phyloP scores from a whole-genome alignment of 2,329 filamentous ascomycete genomes.

The Chaetomiaceae sp. region DNA sequence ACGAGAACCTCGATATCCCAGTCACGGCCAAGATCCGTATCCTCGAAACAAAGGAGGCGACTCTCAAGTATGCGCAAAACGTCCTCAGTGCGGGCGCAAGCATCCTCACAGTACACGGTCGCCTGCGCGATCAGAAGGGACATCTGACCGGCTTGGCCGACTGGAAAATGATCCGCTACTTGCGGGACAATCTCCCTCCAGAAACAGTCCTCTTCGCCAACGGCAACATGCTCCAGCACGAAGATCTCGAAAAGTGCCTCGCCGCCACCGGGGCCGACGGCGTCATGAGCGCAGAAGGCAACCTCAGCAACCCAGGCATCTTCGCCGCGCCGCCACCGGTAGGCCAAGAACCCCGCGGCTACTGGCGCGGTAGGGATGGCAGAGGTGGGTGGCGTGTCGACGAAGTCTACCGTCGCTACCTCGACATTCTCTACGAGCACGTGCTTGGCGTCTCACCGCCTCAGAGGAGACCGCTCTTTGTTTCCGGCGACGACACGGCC shows the following conservation, averaged over 20 bases:
- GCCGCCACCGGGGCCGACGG: constrained; percentile 82
- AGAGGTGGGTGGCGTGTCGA: constrained; percentile 85
- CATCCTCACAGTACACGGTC: constrained; percentile 88
- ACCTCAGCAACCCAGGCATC: constrained; percentile 84
- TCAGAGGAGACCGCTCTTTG: constrained; percentile 64
- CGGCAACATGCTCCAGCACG: constrained; percentile 81
- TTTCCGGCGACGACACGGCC: constrained; percentile 53
- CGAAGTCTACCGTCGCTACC: constrained; percentile 78
- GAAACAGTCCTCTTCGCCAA: constrained; percentile 97
- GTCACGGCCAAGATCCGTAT: constrained; percentile 95
- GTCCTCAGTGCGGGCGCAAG: constrained; percentile 85
- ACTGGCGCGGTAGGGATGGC: constrained; percentile 77
- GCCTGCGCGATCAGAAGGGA: constrained; percentile 87
- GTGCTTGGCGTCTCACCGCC: constrained; percentile 66
- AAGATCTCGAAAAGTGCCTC: constrained; percentile 73
- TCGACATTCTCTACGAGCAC: constrained; percentile 83
- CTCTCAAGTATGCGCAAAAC: constrained; percentile 82
- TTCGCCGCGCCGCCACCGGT: constrained; percentile 65
- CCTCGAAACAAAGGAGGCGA: constrained; percentile 79
- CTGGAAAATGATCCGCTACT: constrained; percentile 77
- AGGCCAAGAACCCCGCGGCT: constrained; percentile 69
- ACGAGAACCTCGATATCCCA: constrained; percentile 72
- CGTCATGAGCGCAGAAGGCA: constrained; percentile 94
- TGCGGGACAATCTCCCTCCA: constrained; percentile 75
- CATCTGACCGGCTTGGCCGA: constrained; percentile 92